A percentile compares a stretch with the other conserved stretches of the same genome.
Conservation (phyloP, 2,329 filamentous ascomycete genomes). For the Venturia oleaginea region DNA sequence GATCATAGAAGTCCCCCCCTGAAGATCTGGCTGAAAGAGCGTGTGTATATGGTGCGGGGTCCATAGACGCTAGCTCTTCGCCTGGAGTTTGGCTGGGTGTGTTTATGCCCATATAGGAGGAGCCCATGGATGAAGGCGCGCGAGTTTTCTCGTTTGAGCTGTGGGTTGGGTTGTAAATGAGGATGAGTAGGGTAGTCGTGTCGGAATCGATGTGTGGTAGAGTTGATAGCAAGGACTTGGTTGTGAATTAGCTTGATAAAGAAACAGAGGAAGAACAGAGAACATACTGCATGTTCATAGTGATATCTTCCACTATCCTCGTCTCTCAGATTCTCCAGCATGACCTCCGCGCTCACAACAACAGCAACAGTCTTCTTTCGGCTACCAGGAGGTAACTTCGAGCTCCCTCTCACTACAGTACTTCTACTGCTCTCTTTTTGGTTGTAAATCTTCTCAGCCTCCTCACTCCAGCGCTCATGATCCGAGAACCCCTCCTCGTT, state of each 20-base stretch:
- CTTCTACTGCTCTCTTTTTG: conserved; percentile 26
- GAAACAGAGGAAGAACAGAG: neutral
- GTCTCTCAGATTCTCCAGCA: conserved; percentile 45
- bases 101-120: conserved; percentile 81
- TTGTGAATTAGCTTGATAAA: conserved; percentile 9
- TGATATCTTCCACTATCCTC: conserved; percentile 45
- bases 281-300: conserved; percentile 73
- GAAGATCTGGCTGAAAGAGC: conserved; percentile 27
- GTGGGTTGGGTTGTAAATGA: conserved; percentile 72
- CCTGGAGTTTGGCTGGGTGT: conserved; percentile 56
- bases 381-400: neutral
- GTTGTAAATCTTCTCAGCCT: conserved; percentile 54
- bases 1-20: conserved; percentile 59
- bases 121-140: conserved; percentile 57
- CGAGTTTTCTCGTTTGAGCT: conserved; percentile 42
- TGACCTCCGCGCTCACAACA: conserved; percentile 72
- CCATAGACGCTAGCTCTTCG: conserved; percentile 43
- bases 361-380: conserved; percentile 68
- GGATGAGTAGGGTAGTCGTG: conserved; percentile 68
- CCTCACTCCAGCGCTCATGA: conserved; percentile 86
- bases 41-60: conserved; percentile 36
- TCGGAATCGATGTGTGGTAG: conserved; percentile 70
- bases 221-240: conserved; percentile 65
- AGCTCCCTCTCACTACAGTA: conserved; percentile 24
- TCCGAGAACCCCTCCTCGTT: conserved; percentile 41